Evolutionary conservation across 2,329 filamentous ascomycete species (phyloP).

Genomic region (Xylaria polymorpha): DNA sequence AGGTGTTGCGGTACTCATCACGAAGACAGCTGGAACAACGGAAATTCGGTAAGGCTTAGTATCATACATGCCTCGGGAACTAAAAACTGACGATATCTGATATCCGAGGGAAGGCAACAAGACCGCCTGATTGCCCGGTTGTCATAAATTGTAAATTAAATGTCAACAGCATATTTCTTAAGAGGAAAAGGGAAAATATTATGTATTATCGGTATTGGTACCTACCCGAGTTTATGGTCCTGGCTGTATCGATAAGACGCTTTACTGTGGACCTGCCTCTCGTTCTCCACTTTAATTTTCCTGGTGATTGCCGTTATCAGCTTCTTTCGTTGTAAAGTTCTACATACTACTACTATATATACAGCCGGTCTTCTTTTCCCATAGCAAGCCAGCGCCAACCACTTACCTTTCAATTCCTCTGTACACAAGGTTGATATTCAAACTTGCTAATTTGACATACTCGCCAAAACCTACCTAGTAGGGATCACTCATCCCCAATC

Average conservation of each 20-base stretch:
- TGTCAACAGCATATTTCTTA: background rate
- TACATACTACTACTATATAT: background rate
- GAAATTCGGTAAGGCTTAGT: background rate
- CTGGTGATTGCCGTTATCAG: slow-evolving; percentile 23
- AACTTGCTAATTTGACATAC: background rate
- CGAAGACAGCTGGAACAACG: too few relatives aligned
- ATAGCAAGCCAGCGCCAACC: background rate
- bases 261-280: slow-evolving; percentile 18
- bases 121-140: background rate
- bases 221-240: background rate
- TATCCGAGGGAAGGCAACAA: background rate
- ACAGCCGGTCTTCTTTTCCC: background rate
- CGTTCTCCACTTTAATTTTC: slow-evolving; percentile 48
- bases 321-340: slow-evolving; percentile 4
- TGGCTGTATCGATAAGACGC: slow-evolving; percentile 32
- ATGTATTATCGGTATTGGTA: background rate
- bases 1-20: background rate
- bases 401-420: background rate
- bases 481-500: background rate
- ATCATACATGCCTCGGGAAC: background rate
- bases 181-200: background rate
- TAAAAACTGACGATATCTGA: too few relatives aligned
- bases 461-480: background rate
- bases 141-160: background rate
- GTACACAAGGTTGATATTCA: background rate